Conservation (phyloP, 257 asterid species). For the Solanum clarkiae region DNA sequence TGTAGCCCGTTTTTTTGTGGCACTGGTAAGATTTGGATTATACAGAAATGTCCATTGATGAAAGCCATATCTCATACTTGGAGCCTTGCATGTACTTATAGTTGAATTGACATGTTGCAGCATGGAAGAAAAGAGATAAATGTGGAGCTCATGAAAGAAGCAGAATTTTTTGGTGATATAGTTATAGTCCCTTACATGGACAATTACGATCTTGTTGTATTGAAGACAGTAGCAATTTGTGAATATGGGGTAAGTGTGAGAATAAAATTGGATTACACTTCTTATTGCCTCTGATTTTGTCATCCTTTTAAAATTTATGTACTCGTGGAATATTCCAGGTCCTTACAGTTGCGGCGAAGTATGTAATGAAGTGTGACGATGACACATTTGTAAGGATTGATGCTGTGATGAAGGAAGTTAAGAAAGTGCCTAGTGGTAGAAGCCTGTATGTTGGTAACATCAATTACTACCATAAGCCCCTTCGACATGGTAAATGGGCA, state of each 20-base stretch:
- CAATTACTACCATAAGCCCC: conserved; percentile 85
- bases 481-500: conserved; percentile 98
- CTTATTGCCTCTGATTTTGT: not conserved
- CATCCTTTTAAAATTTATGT: not conserved
- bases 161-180: conserved; percentile 79
- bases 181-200: conserved; percentile 93
- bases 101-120: conserved; percentile 26
- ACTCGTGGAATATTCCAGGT: conserved; percentile 33
- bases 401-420: conserved; percentile 64
- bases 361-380: conserved; percentile 93
- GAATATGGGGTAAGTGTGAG: conserved; percentile 80
- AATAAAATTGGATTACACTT: not conserved
- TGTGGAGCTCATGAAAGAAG: conserved; percentile 81
- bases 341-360: conserved; percentile 52
- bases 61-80: not conserved
- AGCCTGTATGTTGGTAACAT: conserved; percentile 84
- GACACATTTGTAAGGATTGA: conserved; percentile 94
- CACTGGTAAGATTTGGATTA: conserved; percentile 51
- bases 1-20: conserved; percentile 80
- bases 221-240: conserved; percentile 87
- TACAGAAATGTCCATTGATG: not conserved
- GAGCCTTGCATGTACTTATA: conserved; percentile 3
- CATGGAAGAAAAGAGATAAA: conserved; percentile 82
- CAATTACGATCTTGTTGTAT: conserved; percentile 87
- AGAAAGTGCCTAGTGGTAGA: conserved; percentile 34